Evolutionary conservation across 2,329 filamentous ascomycete species (phyloP), one percentile per base, ranked within the genome.

Genomic region (Davidsoniella australis): DNA sequence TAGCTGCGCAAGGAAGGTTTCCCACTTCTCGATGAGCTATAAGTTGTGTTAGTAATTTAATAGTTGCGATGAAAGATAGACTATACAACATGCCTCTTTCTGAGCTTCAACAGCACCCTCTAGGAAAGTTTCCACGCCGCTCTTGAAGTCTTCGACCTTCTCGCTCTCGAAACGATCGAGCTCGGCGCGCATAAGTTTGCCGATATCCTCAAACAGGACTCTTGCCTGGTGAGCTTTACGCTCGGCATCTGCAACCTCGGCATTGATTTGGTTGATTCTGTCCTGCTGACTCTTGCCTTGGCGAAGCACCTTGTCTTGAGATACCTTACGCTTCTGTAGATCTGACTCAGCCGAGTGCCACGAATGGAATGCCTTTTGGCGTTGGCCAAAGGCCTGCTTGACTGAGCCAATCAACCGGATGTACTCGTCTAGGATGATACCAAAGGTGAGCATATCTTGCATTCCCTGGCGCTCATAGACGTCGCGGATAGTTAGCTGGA

Each of bases 131-230:
- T 98, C 91, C 2, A 98, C 88, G 0, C 88, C 89, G 54, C 84
- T 91, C 71, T 98, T 98, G 65, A 98, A 98, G 62, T 98, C 91
- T 62, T 98, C 91, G 2, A 98, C 91, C 70, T 98, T 98, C 66
- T 98, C 91, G 58, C 76, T 77, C 67, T 98, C 91, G 60, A 98
- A 98, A 16, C 88, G 75, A 59, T 96, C 91, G 56, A 98, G 71
- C 64, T 98, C 91, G 36, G 73, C 73, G 53, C 86, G 78, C 87
- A 98, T 91, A 60, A 95, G 68, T 10, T 87, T 75, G 12, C 91
- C 91, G 88, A 98, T 96, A 60, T 98, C 91, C 56, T 98, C 91
- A 59, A 98, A 98, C 42, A 95, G 66, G 51, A 96, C 66, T 48
- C 88, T 72, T 1, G 87, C 84, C 63, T 94, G 87, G 62, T 96